Conservation (phyloP, 2,329 filamentous ascomycete species). For the Colletotrichum sp. region DNA sequence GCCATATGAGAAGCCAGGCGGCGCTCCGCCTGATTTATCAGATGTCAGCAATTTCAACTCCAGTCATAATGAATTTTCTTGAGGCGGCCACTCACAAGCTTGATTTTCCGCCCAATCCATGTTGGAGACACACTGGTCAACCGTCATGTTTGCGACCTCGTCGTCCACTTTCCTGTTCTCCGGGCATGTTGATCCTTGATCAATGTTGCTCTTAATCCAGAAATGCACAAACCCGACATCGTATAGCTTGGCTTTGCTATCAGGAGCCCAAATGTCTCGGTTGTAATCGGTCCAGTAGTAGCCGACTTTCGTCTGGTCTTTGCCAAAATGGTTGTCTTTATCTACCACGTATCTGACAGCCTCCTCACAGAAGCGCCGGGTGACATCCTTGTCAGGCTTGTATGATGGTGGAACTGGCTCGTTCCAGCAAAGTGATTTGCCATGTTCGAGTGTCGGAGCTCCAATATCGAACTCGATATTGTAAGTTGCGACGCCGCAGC, state of each 20-base stretch:
- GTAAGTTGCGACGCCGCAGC: background rate
- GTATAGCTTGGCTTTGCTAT: background rate
- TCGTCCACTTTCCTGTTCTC: background rate
- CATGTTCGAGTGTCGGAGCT: background rate
- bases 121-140: background rate
- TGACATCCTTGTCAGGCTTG: background rate
- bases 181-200: background rate
- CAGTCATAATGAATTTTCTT: background rate
- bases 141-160: background rate
- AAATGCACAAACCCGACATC: constrained; percentile 7
- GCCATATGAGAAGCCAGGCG: background rate
- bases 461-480: background rate
- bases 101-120: background rate
- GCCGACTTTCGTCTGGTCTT: background rate
- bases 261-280: background rate
- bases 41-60: background rate
- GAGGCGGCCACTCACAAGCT: background rate
- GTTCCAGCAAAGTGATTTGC: constrained; percentile 1
- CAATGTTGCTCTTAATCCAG: constrained; percentile 1
- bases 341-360: background rate
- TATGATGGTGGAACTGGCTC: background rate
- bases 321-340: background rate
- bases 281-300: constrained; percentile 12
- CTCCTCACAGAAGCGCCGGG: background rate
- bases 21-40: background rate